These are phyloP conservation scores for Saccharomycopsis sp. DNA, from an alignment of 805 yeast species.

Conservation along the genomic window DNA sequence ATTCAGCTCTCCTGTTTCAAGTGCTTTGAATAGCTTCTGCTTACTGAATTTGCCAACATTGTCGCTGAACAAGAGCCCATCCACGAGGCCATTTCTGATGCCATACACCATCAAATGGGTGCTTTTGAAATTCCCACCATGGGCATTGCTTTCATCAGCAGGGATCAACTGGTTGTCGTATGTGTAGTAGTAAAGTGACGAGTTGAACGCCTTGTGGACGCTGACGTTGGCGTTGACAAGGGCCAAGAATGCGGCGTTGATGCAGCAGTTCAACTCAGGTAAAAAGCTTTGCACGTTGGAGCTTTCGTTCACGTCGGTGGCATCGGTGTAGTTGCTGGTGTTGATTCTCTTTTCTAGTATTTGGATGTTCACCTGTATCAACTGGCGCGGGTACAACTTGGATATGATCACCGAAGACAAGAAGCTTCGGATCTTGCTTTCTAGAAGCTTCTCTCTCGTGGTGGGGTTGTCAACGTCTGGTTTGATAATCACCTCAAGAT, in stretches of 20 bases:
- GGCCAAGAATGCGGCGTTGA: slow-evolving; percentile 69
- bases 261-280: slow-evolving; percentile 54
- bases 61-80: slow-evolving; percentile 13
- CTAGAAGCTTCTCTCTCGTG: slow-evolving; percentile 68
- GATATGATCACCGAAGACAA: slow-evolving; percentile 47
- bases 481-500: slow-evolving; percentile 67
- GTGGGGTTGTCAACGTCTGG: slow-evolving; percentile 71
- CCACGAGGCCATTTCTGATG: slow-evolving; percentile 13
- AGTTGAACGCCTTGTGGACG: slow-evolving; percentile 26
- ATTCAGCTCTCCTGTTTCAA: neutral
- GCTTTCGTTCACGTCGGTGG: neutral
- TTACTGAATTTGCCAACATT: slow-evolving; percentile 13
- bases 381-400: slow-evolving; percentile 69
- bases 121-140: slow-evolving; percentile 6
- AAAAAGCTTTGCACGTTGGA: slow-evolving; percentile 25
- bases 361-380: slow-evolving; percentile 62
- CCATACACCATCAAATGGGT: slow-evolving; percentile 18
- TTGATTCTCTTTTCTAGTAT: slow-evolving; percentile 35
- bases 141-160: neutral
- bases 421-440: slow-evolving; percentile 57
- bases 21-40: slow-evolving; percentile 3
- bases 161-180: slow-evolving; percentile 1
- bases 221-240: slow-evolving; percentile 75
- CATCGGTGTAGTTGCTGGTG: neutral
- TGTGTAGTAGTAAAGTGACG: slow-evolving; percentile 7